phyloP scores from a whole-genome alignment of 163 green algal genomes.

The Scenedesmus sp. region DNA sequence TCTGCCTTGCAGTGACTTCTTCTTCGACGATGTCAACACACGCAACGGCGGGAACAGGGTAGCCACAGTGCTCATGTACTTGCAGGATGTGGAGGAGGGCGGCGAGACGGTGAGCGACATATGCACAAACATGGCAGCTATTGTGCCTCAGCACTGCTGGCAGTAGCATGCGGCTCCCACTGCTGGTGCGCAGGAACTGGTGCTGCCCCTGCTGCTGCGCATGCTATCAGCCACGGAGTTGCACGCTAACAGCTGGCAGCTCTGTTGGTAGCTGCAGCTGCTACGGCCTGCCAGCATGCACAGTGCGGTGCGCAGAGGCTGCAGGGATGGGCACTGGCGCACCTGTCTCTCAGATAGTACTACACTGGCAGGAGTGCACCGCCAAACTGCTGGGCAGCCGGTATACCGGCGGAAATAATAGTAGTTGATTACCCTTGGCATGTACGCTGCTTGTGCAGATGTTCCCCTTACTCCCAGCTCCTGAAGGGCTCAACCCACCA shows the following conservation, averaged over 20 bases:
- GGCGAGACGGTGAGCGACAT: slow-evolving; percentile 72
- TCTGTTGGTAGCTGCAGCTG: not conserved
- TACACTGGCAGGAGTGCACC: too few species aligned
- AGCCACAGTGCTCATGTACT: slow-evolving; percentile 93
- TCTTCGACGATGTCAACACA: slow-evolving; percentile 69
- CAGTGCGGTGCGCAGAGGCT: too few species aligned
- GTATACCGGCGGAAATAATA: too few species aligned
- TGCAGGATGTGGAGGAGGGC: slow-evolving; percentile 79
- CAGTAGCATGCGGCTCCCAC: not conserved
- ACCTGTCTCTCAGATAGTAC: too few species aligned
- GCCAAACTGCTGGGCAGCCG: too few species aligned
- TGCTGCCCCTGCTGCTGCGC: not conserved
- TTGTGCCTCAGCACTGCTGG: not conserved
- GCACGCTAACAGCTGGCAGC: not conserved
- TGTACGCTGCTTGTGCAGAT: not conserved
- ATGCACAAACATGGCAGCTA: slow-evolving; percentile 51
- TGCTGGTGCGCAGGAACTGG: not conserved
- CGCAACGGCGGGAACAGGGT: slow-evolving; percentile 84
- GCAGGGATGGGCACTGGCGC: too few species aligned
- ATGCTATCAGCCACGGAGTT: not conserved
- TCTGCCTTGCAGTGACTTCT: slow-evolving; percentile 12
- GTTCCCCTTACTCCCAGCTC: not conserved
- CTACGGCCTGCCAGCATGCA: too few species aligned
- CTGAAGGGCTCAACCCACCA: not conserved
- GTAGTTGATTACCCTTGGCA: too few species aligned